Base-by-base conservation (phyloP, 1,284 basidiomycete species). In the Melampsora larici-populina region DNA sequence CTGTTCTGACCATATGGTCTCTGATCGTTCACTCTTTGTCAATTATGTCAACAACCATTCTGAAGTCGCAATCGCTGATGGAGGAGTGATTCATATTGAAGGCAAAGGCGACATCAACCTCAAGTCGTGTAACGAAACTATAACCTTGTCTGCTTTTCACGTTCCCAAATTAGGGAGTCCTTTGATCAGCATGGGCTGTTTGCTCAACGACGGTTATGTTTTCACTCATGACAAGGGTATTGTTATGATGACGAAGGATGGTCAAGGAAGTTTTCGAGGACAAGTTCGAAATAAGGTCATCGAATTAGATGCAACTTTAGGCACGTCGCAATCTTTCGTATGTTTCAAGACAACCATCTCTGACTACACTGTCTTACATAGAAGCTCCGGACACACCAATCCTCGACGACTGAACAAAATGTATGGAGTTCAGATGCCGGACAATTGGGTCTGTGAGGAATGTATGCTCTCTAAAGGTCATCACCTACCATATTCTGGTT, bases 391-490 rank as follows among this genome's bases (percentile, higher is more conserved):
- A 8, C 66, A 68, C 46, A 11, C 7, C 15, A 1, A 29, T 13
- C 8, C 36, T 6, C 43, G 51, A 48, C 43, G 43, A 2, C 26
- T 67, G 40, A 67, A 29, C 2, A 9, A 29, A 0, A 68, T 68
- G 43, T 68, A 15, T n/a, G 24, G 15, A 1, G 36, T 68, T 5
- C 29, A 6, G 1, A 6, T n/a, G 5, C 46, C 43, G 7, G 11
- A 29, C 0, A 13, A 49, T 21, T 5, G 6, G 7, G 49, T n/a
- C 33, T 74, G 71, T 48, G 46, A 66, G 8, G 18, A 26, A 8
- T 74, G 71, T 26, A 18, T 29, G 6, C n/a, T 65, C 0, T 65
- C 71, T 1, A 74, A 74, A 40, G 51, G 18, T 0, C 43, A 74
- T 48, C 17, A 2, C 0, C 71, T 65, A 24, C 29, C 48, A n/a